A percentile compares a stretch with the other conserved stretches of the same genome.
phyloP scores from a whole-genome alignment of 306 rosid species.

The Echinosophora koreensis region DNA sequence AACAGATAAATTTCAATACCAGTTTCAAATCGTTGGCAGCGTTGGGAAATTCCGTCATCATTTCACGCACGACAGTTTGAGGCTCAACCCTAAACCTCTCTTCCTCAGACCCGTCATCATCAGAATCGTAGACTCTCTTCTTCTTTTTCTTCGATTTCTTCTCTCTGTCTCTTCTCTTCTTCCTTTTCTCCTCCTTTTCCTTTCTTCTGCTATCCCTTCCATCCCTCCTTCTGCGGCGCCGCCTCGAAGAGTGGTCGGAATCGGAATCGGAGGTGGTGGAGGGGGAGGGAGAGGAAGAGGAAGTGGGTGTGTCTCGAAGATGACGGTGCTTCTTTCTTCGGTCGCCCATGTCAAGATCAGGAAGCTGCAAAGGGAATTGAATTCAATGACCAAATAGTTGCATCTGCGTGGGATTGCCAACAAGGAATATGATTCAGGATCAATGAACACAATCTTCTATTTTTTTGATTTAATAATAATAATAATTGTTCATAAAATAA shows the following conservation, averaged over 20 bases:
- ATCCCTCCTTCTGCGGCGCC: slow-evolving; percentile 55
- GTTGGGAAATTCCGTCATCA: slow-evolving; percentile 75
- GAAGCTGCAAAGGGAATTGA: background rate
- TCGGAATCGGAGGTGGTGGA: slow-evolving; percentile 51
- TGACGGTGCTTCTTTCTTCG: slow-evolving; percentile 58
- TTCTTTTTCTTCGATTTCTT: slow-evolving; percentile 55
- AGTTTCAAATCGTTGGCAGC: slow-evolving; percentile 76
- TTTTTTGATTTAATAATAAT: too few relatives aligned
- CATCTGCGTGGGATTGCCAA: too few relatives aligned
- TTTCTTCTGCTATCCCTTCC: slow-evolving; percentile 54
- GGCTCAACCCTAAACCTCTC: slow-evolving; percentile 56
- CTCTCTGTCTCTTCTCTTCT: slow-evolving; percentile 56
- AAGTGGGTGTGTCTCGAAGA: slow-evolving; percentile 47
- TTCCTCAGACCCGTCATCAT: slow-evolving; percentile 34
- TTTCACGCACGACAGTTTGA: slow-evolving; percentile 51
- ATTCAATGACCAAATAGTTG: background rate
- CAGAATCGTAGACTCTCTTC: slow-evolving; percentile 52
- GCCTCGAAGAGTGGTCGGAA: slow-evolving; percentile 63
- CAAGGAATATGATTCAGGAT: too few relatives aligned
- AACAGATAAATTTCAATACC: slow-evolving; percentile 50
- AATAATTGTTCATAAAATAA: too few relatives aligned
- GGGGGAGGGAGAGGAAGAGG: slow-evolving; percentile 52
- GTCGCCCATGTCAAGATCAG: slow-evolving; percentile 56
- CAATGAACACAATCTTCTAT: too few relatives aligned
- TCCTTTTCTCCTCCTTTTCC: slow-evolving; percentile 61